phyloP scores from a whole-genome alignment of 108 stramenopile genomes.

The Cyclotella kingstonii region DNA sequence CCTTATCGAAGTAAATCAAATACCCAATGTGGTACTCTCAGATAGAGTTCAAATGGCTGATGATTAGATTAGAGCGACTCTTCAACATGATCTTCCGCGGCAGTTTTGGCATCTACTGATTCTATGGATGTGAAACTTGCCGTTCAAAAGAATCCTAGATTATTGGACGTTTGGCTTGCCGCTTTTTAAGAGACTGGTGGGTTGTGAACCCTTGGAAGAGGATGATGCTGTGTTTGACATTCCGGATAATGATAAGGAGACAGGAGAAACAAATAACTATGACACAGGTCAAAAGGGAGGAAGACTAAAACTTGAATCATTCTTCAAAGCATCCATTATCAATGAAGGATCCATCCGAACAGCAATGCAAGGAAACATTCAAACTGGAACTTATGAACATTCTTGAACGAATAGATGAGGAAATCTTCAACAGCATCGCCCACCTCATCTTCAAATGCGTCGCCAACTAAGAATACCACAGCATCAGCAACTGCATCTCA shows the following conservation, averaged over 20 bases:
- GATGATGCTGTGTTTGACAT: conserved; percentile 35
- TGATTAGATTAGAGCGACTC: conserved; percentile 71
- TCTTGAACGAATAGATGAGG: conserved; percentile 32
- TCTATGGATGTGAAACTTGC: conserved; percentile 60
- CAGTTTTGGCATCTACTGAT: conserved; percentile 44
- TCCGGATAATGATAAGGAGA: conserved; percentile 19
- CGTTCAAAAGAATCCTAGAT: conserved; percentile 59
- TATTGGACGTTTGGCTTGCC: conserved; percentile 78
- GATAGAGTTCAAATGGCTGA: conserved; percentile 82
- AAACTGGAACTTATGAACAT: conserved; percentile 17
- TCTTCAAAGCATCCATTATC: conserved; percentile 5
- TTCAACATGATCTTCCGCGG: conserved; percentile 30
- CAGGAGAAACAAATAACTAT: conserved; percentile 6
- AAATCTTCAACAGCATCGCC: too few species aligned
- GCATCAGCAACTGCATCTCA: too few species aligned
- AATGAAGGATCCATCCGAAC: conserved; percentile 1
- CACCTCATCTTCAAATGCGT: too few species aligned
- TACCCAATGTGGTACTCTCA: conserved; percentile 67
- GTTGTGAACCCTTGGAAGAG: conserved; percentile 56
- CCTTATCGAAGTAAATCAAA: conserved; percentile 54
- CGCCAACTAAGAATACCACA: too few species aligned
- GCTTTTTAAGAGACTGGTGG: conserved; percentile 66
- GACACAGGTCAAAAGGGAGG: conserved; percentile 25
- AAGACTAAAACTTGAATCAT: conserved; percentile 4
- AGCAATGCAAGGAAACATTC: conserved; percentile 4